Base-by-base conservation (phyloP, 2,329 filamentous ascomycete species). In the Colletotrichum echinochloae region DNA sequence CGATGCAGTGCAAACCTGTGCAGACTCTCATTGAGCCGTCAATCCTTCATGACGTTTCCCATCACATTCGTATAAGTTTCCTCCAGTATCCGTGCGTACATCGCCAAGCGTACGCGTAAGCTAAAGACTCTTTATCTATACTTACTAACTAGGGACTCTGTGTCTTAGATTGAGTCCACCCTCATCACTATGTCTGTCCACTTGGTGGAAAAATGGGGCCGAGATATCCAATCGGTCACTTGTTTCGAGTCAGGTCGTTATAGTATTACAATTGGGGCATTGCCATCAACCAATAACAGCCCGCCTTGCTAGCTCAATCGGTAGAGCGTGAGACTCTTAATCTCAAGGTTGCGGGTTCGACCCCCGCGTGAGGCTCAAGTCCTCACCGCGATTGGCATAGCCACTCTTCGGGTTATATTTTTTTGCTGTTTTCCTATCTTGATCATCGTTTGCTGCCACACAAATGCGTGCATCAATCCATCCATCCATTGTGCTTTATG, bases 281-380 rank as follows among this genome's bases (percentile, higher is more conserved):
- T 33, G 4, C 4, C 30, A 33, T 16, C 46, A 28, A 16, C 33
- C 54, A 56, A 51, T 20, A 39, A 54, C 49, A 51, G 54, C 48
- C 60, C 60, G 61, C 61, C 61, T 64, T 64, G 85, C 84, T 90
- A 89, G 87, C 87, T 89, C 87, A 89, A 89, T 89, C 87, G 87
- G 87, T 90, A 91, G 89, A 91, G 89, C 89, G 89, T 90, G 85
- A 90, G 89, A 90, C 89, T 91, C 89, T 88, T 87, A 87, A 68
- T 68, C 65, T 68, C 60, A 68, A 68, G 65, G 65, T 68, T 68
- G 60, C 60, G 65, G 65, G 71, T 74, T 74, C 71, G 73, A 74
- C 73, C 73, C 72, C 73, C 73, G 73, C 72, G 72, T 73, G 71
- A 70, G 73, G 73, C 73, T 74, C 73, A 73, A 74, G 37, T 64